Conservation (phyloP, 2,329 filamentous ascomycete species). For the Penicillium decumbens region DNA sequence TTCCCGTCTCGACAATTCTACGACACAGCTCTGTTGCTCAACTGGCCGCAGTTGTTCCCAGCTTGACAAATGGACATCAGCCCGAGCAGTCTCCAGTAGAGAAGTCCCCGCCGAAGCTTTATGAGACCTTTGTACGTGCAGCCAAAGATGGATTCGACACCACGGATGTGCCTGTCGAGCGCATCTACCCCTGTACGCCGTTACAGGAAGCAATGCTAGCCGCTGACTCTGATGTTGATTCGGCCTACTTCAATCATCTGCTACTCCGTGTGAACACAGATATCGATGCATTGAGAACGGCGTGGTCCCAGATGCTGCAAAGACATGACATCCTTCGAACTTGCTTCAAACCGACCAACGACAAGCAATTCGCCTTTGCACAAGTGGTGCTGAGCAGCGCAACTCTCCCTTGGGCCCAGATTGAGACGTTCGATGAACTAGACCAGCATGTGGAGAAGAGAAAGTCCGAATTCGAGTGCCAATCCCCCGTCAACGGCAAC, state of each 20-base stretch:
- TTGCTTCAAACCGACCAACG: constrained; percentile 63
- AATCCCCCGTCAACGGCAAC: constrained; percentile 20
- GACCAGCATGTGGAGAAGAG: constrained; percentile 47
- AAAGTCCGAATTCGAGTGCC: constrained; percentile 26
- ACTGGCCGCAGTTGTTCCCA: constrained; percentile 44
- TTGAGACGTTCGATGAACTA: constrained; percentile 41
- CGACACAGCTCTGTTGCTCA: constrained; percentile 62
- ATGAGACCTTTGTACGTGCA: constrained; percentile 26
- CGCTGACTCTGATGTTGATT: constrained; percentile 44
- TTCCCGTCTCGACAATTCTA: constrained; percentile 67
- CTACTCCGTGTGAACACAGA: constrained; percentile 57
- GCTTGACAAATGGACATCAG: constrained; percentile 2
- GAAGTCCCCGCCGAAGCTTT: constrained; percentile 13
- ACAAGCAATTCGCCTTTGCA: constrained; percentile 59
- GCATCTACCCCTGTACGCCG: constrained; percentile 74
- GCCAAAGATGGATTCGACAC: constrained; percentile 33
- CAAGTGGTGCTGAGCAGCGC: constrained; percentile 63
- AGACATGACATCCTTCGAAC: constrained; percentile 76
- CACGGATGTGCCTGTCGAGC: constrained; percentile 42
- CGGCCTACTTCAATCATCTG: constrained; percentile 69
- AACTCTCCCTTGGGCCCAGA: constrained; percentile 41
- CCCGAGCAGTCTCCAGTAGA: neutral
- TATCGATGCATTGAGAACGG: constrained; percentile 48
- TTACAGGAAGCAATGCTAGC: constrained; percentile 85
- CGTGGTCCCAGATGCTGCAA: constrained; percentile 59